Base-by-base conservation (phyloP, 768 basidiomycete species). In the Kwoniella pini region DNA sequence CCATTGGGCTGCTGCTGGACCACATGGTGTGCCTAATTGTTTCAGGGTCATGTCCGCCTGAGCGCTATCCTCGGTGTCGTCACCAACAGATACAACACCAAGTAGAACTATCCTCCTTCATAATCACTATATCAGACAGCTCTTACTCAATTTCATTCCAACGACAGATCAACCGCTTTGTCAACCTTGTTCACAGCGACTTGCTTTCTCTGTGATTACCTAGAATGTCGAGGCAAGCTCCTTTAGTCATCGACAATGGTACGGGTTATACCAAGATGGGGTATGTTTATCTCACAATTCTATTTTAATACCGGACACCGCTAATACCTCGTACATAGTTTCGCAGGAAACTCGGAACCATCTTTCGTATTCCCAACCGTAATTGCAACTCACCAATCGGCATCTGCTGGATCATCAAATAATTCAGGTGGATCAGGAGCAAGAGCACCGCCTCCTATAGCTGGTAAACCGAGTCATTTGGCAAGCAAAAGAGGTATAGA, bases 331-430 rank as follows among this genome's bases (percentile, higher is more conserved):
- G 4, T 17, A 21, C 51, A 4, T 72, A 94, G 95, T 33, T 98
- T 96, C 80, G 94, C 96, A 43, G 95, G 95, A 54, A 99, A 99
- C 81, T 96, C 92, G 45, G 94, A 98, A 81, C 96, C 96, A 19
- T 97, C 95, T 9, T 99, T 95, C 76, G 93, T 97, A n/a, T 96
- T 97, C 75, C 95, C 96, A 1, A 97, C 95, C 7, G 93, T 94
- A 27, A 98, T 98, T 67, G 91, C 95, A 3, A 93, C 92, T 12
- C 85, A 91, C 64, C 86, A 90, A 63, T 75, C 75, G 22, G 85
- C 87, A 11, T 82, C 88, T 2, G 61, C 85, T 0, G 53, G 68
- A 2, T 62, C 71, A 21, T 67, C 72, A 38, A 48, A 58, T 38
- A 38, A 56, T 0, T 48, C 48, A 13, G 59, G 59, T 17, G 79